Percentiles rank a stretch among this genome's conserved stretches.
phyloP scores from a whole-genome alignment of 2,329 filamentous ascomycete genomes.

The Chrysoporthe puriensis region DNA sequence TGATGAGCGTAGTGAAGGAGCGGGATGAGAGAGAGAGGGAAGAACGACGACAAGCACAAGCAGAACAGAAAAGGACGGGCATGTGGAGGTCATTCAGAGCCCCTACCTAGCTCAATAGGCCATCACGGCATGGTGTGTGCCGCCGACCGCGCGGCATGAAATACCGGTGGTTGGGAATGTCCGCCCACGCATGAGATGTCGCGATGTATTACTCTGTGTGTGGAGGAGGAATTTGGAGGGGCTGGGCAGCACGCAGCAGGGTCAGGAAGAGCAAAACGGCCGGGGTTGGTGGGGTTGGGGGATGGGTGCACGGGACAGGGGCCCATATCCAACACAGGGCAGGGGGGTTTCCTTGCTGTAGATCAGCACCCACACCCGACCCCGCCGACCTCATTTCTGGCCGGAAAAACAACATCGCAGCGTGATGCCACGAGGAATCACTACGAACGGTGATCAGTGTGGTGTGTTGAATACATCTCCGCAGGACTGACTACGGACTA shows the following conservation, averaged over 20 bases:
- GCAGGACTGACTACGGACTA: not conserved
- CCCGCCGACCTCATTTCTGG: not conserved
- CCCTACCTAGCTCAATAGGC: not conserved
- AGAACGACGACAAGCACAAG: not conserved
- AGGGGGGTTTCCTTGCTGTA: not conserved
- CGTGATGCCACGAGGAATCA: not conserved
- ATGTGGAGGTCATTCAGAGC: not conserved
- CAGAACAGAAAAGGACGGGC: not conserved
- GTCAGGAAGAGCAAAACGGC: not conserved
- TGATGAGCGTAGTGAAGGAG: not conserved
- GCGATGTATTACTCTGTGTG: not conserved
- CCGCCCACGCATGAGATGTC: conserved; percentile 3
- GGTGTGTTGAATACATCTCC: not conserved
- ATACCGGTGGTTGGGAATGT: conserved; percentile 26
- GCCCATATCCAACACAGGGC: not conserved
- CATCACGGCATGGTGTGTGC: not conserved
- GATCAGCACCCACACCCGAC: not conserved
- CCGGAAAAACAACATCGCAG: not conserved
- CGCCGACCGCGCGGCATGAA: conserved; percentile 2
- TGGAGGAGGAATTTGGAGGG: conserved; percentile 15
- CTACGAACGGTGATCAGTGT: no score
- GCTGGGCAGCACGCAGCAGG: conserved; percentile 12
- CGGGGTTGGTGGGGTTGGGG: conserved; percentile 1
- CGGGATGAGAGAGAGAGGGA: not conserved
- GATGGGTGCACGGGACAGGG: not conserved